Percentiles rank a stretch among this genome's conserved stretches.
Conservation (phyloP, 495 filamentous ascomycete genomes). For the Penicillium odoratum region DNA sequence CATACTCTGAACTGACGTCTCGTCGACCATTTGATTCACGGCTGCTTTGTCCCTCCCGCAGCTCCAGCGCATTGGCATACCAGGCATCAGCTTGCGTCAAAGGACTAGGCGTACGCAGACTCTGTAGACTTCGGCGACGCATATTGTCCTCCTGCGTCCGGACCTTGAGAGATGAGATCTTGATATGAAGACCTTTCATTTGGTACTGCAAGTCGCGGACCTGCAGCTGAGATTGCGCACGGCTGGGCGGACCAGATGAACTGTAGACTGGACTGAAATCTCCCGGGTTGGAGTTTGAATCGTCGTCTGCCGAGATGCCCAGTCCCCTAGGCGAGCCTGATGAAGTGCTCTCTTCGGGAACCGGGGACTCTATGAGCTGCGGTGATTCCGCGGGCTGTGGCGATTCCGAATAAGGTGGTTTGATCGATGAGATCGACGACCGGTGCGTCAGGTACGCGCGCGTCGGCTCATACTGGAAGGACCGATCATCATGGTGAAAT, state of each 20-base stretch:
- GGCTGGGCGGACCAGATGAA: conserved; percentile 38
- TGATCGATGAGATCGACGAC: conserved; percentile 35
- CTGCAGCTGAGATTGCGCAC: conserved; percentile 58
- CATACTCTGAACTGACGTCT: conserved; percentile 22
- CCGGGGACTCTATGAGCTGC: conserved; percentile 13
- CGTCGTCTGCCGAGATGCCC: conserved; percentile 31
- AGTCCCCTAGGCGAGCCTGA: conserved; percentile 31
- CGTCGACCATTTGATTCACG: conserved; percentile 24
- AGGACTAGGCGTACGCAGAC: conserved; percentile 79
- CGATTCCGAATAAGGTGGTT: conserved; percentile 9
- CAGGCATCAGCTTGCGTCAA: conserved; percentile 78
- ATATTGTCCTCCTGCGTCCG: conserved; percentile 81
- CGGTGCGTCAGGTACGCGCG: conserved; percentile 43
- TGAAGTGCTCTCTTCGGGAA: conserved; percentile 16
- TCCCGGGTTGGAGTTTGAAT: conserved; percentile 30
- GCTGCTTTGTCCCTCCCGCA: conserved; percentile 30
- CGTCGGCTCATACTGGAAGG: conserved; percentile 42
- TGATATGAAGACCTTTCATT: conserved; percentile 90
- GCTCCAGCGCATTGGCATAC: conserved; percentile 59
- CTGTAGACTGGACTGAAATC: conserved; percentile 41
- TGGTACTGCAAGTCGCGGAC: conserved; percentile 86
- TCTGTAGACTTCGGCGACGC: conserved; percentile 80
- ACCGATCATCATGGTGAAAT: conserved; percentile 39
- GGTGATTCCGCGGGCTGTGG: conserved; percentile 11
- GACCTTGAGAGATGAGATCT: conserved; percentile 80